Evolutionary conservation across 345 rosid species (phyloP).

Genomic region (Eucalyptus microcorys): DNA sequence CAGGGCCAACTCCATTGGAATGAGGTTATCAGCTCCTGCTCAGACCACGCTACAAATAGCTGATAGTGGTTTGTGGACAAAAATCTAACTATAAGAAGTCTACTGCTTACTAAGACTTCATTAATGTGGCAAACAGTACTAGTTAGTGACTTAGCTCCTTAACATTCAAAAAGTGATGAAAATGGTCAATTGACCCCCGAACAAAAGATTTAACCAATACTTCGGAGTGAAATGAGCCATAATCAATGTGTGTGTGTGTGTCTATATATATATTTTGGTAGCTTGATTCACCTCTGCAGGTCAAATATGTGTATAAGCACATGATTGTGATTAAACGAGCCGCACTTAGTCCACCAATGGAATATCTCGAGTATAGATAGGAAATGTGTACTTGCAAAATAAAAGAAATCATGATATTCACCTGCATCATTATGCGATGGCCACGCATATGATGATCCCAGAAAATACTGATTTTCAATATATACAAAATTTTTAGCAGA

Average conservation of each 20-base stretch:
- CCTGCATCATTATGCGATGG: slow-evolving; percentile 83
- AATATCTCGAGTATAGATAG: background rate
- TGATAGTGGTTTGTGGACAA: background rate
- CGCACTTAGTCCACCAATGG: background rate
- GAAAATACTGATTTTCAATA: slow-evolving; percentile 95
- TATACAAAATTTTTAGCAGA: slow-evolving; percentile 94
- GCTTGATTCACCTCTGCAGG: background rate
- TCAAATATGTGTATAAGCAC: background rate
- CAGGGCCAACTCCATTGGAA: slow-evolving; percentile 94
- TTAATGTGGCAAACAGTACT: background rate
- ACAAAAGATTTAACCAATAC: background rate
- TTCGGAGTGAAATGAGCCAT: background rate
- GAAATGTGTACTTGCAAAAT: background rate
- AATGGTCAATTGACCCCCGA: background rate
- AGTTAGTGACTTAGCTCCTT: background rate
- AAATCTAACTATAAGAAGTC: background rate
- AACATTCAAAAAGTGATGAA: background rate
- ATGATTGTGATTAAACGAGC: background rate
- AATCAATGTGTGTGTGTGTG: too few species aligned
- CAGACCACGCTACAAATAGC: background rate
- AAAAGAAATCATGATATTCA: background rate
- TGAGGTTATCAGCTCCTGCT: slow-evolving; percentile 89
- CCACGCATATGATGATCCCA: slow-evolving; percentile 98
- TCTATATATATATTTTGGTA: background rate
- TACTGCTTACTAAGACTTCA: background rate